Percentiles rank a stretch among this genome's conserved stretches.
Conservation (phyloP, 176 grass and related monocot species). For the Bolboschoenus planiculmis region DNA sequence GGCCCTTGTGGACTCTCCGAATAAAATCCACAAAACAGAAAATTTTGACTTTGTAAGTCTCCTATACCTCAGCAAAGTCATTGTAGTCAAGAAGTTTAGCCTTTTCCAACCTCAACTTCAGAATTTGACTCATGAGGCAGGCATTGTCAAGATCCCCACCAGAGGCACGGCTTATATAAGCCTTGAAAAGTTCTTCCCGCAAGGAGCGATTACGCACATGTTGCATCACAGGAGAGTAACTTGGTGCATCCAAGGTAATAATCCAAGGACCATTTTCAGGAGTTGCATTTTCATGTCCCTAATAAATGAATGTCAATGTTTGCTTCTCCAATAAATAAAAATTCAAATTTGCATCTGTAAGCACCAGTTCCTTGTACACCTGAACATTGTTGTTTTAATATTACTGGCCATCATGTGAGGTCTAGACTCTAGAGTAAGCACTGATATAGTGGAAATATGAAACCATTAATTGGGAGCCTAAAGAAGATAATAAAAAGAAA, state of each 20-base stretch:
- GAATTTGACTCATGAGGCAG: neutral
- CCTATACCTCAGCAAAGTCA: constrained; percentile 9
- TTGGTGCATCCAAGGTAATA: constrained; percentile 73
- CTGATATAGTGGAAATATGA: neutral
- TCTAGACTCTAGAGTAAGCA: neutral
- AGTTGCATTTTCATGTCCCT: constrained; percentile 79
- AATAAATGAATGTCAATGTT: neutral
- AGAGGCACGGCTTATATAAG: constrained; percentile 56
- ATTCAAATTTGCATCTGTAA: neutral
- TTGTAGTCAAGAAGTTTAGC: constrained; percentile 14
- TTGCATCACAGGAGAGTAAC: constrained; percentile 70
- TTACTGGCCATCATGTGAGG: neutral
- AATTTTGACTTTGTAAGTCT: neutral
- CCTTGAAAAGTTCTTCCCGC: constrained; percentile 73
- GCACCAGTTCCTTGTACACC: neutral
- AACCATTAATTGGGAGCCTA: neutral
- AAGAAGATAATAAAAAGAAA: neutral
- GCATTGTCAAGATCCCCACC: constrained; percentile 4
- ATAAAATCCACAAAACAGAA: constrained; percentile 11
- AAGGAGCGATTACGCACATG: constrained; percentile 67
- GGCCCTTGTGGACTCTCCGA: neutral
- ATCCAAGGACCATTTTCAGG: constrained; percentile 87
- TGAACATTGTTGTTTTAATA: neutral
- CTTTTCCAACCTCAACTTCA: constrained; percentile 1
- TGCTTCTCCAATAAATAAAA: neutral